Evolutionary conservation across 2,329 filamentous ascomycete genomes (phyloP).

Genomic region (Fusarium sulawesiense): DNA sequence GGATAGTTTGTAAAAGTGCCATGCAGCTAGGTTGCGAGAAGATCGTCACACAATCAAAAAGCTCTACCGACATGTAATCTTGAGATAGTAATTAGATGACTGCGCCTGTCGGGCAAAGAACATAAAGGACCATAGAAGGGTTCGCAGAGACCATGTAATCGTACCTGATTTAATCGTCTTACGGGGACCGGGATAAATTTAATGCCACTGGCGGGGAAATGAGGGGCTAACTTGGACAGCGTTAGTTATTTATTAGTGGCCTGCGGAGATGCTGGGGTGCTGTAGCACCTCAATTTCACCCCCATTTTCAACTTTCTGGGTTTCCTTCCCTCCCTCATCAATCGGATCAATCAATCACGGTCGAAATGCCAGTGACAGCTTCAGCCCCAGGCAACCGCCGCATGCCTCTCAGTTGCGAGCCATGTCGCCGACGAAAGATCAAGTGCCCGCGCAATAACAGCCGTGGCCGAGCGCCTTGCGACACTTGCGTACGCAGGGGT

Average conservation of each 20-base stretch:
- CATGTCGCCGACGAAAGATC: conserved; percentile 30
- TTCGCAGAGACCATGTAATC: too few relatives aligned
- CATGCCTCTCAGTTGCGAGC: conserved; percentile 31
- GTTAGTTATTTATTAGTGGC: background rate
- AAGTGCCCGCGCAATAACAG: conserved; percentile 27
- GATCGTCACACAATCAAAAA: background rate
- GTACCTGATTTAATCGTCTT: too few relatives aligned
- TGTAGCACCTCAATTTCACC: background rate
- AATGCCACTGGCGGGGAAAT: background rate
- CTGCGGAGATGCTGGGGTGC: background rate
- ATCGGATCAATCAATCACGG: background rate
- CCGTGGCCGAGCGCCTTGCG: conserved; percentile 22
- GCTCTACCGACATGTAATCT: background rate
- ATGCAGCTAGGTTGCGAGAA: background rate
- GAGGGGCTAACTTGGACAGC: background rate
- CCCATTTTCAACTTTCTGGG: background rate
- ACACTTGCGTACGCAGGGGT: conserved; percentile 28
- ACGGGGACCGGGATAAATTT: background rate
- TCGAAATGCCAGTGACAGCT: conserved; percentile 3
- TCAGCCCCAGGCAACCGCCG: conserved; percentile 3
- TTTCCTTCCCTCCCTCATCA: background rate
- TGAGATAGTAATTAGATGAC: background rate
- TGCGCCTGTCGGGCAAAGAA: too few relatives aligned
- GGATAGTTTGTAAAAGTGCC: background rate
- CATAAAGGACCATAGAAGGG: too few relatives aligned